These are phyloP conservation scores for Mortierella sp. DNA, from an alignment of 371 early-diverging fungal species.

Conservation along the genomic window DNA sequence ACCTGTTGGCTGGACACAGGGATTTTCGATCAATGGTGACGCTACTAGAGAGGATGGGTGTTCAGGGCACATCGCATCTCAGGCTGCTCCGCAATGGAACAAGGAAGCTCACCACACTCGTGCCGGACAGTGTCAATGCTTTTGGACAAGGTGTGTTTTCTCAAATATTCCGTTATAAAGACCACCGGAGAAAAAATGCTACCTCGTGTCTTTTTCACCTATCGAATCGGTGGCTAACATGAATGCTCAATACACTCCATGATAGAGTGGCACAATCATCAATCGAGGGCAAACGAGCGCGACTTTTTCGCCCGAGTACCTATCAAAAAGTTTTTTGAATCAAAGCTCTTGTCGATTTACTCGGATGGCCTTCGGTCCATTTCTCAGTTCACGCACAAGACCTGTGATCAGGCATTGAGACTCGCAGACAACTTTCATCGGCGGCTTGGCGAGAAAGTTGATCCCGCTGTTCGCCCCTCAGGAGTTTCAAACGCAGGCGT, in stretches of 20 bases:
- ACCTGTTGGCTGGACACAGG: constrained; percentile 42
- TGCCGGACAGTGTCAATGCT: constrained; percentile 38
- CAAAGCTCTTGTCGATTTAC: constrained; percentile 34
- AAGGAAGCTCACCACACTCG: constrained; percentile 23
- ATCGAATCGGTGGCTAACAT: background rate
- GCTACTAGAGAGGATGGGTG: constrained; percentile 42
- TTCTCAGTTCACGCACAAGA: constrained; percentile 27
- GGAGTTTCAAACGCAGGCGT: background rate
- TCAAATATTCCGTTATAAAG: no score
- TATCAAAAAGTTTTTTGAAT: constrained; percentile 48
- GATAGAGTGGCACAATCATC: constrained; percentile 50
- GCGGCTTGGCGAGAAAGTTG: constrained; percentile 22
- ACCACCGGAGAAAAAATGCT: no score
- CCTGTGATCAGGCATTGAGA: constrained; percentile 29
- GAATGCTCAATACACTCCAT: background rate
- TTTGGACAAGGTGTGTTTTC: constrained; percentile 40
- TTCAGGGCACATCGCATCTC: constrained; percentile 38
- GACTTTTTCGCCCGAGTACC: constrained; percentile 47
- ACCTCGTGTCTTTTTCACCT: no score
- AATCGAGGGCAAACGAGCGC: constrained; percentile 43
- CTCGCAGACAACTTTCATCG: constrained; percentile 27
- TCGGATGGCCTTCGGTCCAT: constrained; percentile 36
- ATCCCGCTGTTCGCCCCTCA: background rate
- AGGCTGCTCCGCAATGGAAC: constrained; percentile 42
- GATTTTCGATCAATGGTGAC: constrained; percentile 35